These are phyloP conservation scores for Blepharisma japonicum DNA, from an alignment of 73 alveolate species.

Conservation along the genomic window DNA sequence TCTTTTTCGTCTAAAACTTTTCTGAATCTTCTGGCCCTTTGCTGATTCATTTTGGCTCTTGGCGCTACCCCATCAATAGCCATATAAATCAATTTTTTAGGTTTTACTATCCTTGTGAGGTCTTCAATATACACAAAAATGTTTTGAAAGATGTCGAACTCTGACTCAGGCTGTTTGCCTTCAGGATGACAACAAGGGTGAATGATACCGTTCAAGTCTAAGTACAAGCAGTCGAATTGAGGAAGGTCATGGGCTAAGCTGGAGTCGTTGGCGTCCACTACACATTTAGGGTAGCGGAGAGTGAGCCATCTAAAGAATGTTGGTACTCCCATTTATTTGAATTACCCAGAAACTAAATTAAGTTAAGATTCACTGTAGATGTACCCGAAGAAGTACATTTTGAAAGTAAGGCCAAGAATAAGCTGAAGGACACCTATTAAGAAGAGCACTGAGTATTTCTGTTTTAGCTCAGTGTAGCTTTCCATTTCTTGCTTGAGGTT, in stretches of 20 bases:
- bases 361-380: too few species aligned
- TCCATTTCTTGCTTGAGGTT: too few species aligned
- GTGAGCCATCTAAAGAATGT: slow-evolving; percentile 96
- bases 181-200: slow-evolving; percentile 96
- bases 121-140: slow-evolving; percentile 89
- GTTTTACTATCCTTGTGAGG: slow-evolving; percentile 73
- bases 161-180: slow-evolving; percentile 82
- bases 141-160: slow-evolving; percentile 87
- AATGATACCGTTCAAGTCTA: slow-evolving; percentile 99
- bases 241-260: slow-evolving; percentile 45
- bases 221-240: slow-evolving; percentile 91
- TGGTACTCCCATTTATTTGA: slow-evolving; percentile 90
- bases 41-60: slow-evolving; percentile 98
- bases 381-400: too few species aligned
- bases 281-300: slow-evolving; percentile 85
- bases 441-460: too few species aligned
- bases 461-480: too few species aligned
- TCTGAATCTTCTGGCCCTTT: slow-evolving; percentile 79
- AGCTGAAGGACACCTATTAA: too few species aligned
- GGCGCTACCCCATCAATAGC: slow-evolving; percentile 99
- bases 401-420: too few species aligned
- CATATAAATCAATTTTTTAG: slow-evolving; percentile 86
- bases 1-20: slow-evolving; percentile 40
- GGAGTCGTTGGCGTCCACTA: slow-evolving; percentile 48
- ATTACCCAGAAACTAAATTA: not conserved